A percentile compares a stretch with the other conserved stretches of the same genome.
Conservation (phyloP, 2,329 filamentous ascomycete genomes). For the Didymella glomerata region DNA sequence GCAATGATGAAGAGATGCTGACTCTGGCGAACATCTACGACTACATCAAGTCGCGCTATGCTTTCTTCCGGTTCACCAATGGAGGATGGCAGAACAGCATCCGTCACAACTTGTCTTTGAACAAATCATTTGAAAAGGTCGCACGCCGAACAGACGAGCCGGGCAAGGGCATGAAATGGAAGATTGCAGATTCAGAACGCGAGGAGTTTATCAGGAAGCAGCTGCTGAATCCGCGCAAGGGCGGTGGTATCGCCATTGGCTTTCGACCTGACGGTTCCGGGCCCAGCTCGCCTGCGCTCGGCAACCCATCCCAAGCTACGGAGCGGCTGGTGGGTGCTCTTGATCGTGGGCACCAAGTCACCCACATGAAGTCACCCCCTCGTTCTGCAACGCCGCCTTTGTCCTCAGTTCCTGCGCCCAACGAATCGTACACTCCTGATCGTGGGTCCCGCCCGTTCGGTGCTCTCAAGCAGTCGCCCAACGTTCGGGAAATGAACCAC, state of each 20-base stretch:
- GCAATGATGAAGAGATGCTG: slow-evolving; percentile 84
- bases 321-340: slow-evolving; percentile 57
- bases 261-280: slow-evolving; percentile 67
- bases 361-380: slow-evolving; percentile 52
- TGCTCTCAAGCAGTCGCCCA: slow-evolving; percentile 45
- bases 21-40: slow-evolving; percentile 93
- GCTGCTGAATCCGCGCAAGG: slow-evolving; percentile 56
- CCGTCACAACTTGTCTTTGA: slow-evolving; percentile 92
- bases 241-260: slow-evolving; percentile 37
- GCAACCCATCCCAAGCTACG: slow-evolving; percentile 60
- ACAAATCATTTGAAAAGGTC: slow-evolving; percentile 93
- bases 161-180: slow-evolving; percentile 99
- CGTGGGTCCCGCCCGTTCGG: slow-evolving; percentile 57
- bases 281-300: slow-evolving; percentile 70
- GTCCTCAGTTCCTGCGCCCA: slow-evolving; percentile 57
- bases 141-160: slow-evolving; percentile 92
- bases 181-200: slow-evolving; percentile 81
- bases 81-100: slow-evolving; percentile 99
- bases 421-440: slow-evolving; percentile 64
- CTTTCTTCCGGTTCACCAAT: slow-evolving; percentile 87
- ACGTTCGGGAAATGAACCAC: slow-evolving; percentile 37
- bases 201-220: slow-evolving; percentile 86
- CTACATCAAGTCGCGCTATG: slow-evolving; percentile 89
- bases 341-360: slow-evolving; percentile 32
- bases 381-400: slow-evolving; percentile 59